phyloP scores from a whole-genome alignment of 2,329 filamentous ascomycete genomes.

The Clonostachys rosea region DNA sequence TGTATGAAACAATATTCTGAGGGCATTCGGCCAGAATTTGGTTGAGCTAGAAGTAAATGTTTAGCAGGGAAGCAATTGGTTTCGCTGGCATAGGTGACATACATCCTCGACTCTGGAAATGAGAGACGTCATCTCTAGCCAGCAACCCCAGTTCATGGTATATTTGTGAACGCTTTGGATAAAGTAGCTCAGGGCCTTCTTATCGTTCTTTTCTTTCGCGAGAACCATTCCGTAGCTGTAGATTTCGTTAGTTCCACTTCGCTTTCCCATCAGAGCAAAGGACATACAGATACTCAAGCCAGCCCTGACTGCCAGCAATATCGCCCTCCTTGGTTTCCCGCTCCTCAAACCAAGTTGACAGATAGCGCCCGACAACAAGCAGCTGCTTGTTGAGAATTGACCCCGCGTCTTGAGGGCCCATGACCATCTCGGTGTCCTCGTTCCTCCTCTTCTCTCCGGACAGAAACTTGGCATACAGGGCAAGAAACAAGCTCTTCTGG shows the following conservation, averaged over 20 bases:
- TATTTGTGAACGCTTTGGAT: constrained; percentile 83
- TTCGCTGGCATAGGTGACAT: constrained; percentile 21
- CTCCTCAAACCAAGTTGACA: constrained; percentile 78
- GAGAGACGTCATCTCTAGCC: constrained; percentile 84
- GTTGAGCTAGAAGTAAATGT: constrained; percentile 51
- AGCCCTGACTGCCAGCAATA: constrained; percentile 71
- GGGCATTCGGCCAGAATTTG: constrained; percentile 69
- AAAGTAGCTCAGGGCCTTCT: constrained; percentile 80
- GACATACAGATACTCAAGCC: constrained; percentile 75
- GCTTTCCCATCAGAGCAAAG: neutral
- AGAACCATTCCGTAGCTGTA: constrained; percentile 79
- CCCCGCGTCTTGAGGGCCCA: constrained; percentile 87
- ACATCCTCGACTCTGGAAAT: constrained; percentile 79
- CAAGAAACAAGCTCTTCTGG: constrained; percentile 88
- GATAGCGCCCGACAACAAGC: constrained; percentile 64
- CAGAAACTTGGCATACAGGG: constrained; percentile 87
- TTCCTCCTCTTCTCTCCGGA: constrained; percentile 94
- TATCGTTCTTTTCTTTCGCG: constrained; percentile 85
- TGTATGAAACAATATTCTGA: constrained; percentile 86
- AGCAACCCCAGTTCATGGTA: constrained; percentile 96
- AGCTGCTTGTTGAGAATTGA: constrained; percentile 83
- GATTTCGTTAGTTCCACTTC: too few relatives aligned
- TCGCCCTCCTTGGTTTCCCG: constrained; percentile 54
- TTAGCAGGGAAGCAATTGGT: constrained; percentile 10
- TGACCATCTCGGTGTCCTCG: constrained; percentile 95